Evolutionary conservation across 2,329 filamentous ascomycete genomes (phyloP).

Genomic region (Aspergillus ochraceoroseus): DNA sequence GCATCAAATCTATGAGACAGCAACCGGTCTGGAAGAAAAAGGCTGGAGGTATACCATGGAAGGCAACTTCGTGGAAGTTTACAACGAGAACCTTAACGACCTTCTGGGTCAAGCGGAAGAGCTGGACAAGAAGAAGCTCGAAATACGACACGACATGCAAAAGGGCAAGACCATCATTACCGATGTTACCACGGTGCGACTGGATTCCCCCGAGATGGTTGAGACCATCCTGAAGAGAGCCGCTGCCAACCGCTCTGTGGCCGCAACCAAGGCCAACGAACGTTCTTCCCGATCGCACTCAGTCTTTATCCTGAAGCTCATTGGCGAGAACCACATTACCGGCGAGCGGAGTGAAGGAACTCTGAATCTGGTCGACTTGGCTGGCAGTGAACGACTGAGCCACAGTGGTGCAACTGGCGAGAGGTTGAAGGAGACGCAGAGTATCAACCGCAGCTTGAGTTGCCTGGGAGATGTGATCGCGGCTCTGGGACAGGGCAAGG

Average conservation of each 20-base stretch:
- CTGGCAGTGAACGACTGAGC: slow-evolving; percentile 85
- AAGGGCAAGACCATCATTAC: slow-evolving; percentile 77
- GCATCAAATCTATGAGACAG: slow-evolving; percentile 86
- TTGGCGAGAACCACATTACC: slow-evolving; percentile 64
- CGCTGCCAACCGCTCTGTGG: slow-evolving; percentile 80
- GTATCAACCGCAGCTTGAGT: slow-evolving; percentile 91
- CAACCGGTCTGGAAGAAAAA: slow-evolving; percentile 76
- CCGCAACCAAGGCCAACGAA: slow-evolving; percentile 96
- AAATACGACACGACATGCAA: slow-evolving; percentile 78
- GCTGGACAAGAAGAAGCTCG: slow-evolving; percentile 74
- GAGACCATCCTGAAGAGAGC: slow-evolving; percentile 75
- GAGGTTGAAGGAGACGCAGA: slow-evolving; percentile 87
- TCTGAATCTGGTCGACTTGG: slow-evolving; percentile 90
- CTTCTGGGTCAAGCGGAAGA: slow-evolving; percentile 68
- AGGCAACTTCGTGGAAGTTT: slow-evolving; percentile 93
- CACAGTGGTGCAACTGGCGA: slow-evolving; percentile 82
- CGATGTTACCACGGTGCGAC: slow-evolving; percentile 68
- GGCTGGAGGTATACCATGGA: slow-evolving; percentile 94
- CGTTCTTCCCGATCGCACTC: slow-evolving; percentile 91
- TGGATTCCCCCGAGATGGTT: slow-evolving; percentile 76
- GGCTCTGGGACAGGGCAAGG: slow-evolving; percentile 76
- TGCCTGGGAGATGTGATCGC: slow-evolving; percentile 93
- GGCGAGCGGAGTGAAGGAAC: slow-evolving; percentile 86
- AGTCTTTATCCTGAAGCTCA: slow-evolving; percentile 79
- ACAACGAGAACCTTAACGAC: slow-evolving; percentile 96